Base-by-base conservation (phyloP, 306 rosid genomes). In the Quercus glauca region DNA sequence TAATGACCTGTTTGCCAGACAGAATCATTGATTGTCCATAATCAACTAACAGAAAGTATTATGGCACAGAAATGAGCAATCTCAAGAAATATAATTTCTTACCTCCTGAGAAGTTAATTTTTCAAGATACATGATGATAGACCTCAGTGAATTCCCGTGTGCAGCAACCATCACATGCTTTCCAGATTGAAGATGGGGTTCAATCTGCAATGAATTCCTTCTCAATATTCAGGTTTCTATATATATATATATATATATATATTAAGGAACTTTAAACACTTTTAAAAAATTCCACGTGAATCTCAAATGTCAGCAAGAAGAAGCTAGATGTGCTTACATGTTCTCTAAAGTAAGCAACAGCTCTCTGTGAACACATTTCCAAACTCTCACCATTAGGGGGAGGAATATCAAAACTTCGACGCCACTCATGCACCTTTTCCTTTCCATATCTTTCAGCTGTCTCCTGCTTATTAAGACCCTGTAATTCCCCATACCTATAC, bases 341-440 rank as follows among this genome's bases (percentile, higher is more conserved):
- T 43, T 93, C 96, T 82, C 86, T 91, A 73, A 96, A 96, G 87
- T 96, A 96, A 79, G 98, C 98, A 88, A 96, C 99, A 28, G 98
- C 99, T 88, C 98, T 89, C 82, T 96, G 76, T 51, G 99, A 98
- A 83, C 98, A 96, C 99, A 96, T 93, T 85, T 96, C 98, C 94
- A 96, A 90, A 81, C 99, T 96, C 90, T 96, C 99, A 65, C 98
- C 99, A 82, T 91, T 90, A 17, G 99, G 99, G 74, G 99, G 99
- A 67, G 99, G 96, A 58, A 79, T 85, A 68, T 96, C 98, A 69
- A 90, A 96, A 88, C 99, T 93, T 75, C 99, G 88, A 75, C 99
- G 99, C 98, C 99, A 96, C 82, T 90, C 91, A 17, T 96, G 99
- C 76, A 96, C 99, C 82, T 93, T 92, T 77, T 96, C 97, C 79